A percentile compares a stretch with the other conserved stretches of the same genome.
Evolutionary conservation across 2,329 filamentous ascomycete genomes (phyloP).

Genomic region (Cladobotryum protrusum): DNA sequence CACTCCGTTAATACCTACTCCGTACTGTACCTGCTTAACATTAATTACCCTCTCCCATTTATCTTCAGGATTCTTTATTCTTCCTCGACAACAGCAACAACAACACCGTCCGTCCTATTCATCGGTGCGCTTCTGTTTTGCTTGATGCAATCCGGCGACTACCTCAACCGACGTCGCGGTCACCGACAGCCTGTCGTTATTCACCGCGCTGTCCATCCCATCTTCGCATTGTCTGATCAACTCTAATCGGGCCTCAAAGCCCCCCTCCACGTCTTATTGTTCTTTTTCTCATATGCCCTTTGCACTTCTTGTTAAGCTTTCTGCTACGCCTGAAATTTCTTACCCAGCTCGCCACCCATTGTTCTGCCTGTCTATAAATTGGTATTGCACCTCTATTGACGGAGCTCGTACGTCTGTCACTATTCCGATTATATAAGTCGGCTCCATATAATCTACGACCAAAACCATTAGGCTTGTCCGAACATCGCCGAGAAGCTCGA

Average conservation of each 20-base stretch:
- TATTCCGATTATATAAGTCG: not conserved
- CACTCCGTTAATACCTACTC: no score
- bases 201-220: not conserved
- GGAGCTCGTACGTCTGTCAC: not conserved
- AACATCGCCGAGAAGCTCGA: no score
- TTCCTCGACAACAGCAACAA: not conserved
- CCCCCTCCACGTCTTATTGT: not conserved
- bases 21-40: no score
- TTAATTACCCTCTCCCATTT: no score
- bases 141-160: not conserved
- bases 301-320: conserved; percentile 1
- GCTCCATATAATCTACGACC: not conserved
- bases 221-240: not conserved
- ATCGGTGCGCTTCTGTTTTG: not conserved
- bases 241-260: not conserved
- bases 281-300: not conserved
- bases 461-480: not conserved
- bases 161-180: not conserved
- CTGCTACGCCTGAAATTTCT: not conserved
- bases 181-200: not conserved
- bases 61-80: no score
- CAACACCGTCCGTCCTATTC: not conserved
- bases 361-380: not conserved
- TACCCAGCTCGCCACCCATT: not conserved
- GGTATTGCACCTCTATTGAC: not conserved